A percentile compares a stretch with the other conserved stretches of the same genome.
These are phyloP conservation scores for Mycosarcoma maydis DNA, from an alignment of 1,284 basidiomycete species.

Conservation along the genomic window DNA sequence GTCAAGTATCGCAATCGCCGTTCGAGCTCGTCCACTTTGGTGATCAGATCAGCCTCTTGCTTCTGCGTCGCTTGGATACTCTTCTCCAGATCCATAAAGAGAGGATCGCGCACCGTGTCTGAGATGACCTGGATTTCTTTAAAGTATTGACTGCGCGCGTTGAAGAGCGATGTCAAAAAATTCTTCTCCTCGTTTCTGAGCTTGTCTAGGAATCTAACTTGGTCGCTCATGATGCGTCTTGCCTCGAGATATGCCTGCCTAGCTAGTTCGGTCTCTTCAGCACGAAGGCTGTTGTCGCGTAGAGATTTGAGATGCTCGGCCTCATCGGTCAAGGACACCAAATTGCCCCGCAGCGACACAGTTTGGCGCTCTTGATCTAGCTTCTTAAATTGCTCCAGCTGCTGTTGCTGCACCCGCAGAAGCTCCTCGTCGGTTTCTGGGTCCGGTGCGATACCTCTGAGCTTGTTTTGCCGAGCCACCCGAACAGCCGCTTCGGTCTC, in stretches of 20 bases:
- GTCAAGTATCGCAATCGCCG: slow-evolving; percentile 55
- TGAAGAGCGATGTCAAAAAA: slow-evolving; percentile 48
- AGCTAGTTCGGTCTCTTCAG: slow-evolving; percentile 36
- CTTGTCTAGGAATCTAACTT: slow-evolving; percentile 43
- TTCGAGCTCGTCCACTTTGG: slow-evolving; percentile 46
- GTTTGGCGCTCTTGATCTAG: slow-evolving; percentile 49
- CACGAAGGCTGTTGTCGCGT: slow-evolving; percentile 21
- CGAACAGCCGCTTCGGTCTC: slow-evolving; percentile 48
- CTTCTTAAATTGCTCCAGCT: slow-evolving; percentile 54
- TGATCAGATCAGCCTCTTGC: slow-evolving; percentile 39
- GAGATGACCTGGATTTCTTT: slow-evolving; percentile 62
- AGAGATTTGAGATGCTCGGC: slow-evolving; percentile 29
- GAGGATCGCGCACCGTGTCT: slow-evolving; percentile 59
- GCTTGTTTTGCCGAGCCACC: slow-evolving; percentile 17
- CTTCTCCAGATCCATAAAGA: slow-evolving; percentile 29
- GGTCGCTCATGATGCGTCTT: slow-evolving; percentile 33
- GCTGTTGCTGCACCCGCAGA: slow-evolving; percentile 42
- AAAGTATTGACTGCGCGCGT: slow-evolving; percentile 57
- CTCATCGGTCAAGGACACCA: slow-evolving; percentile 25
- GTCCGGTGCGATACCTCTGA: slow-evolving; percentile 34
- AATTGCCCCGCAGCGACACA: slow-evolving; percentile 17
- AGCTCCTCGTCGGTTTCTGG: slow-evolving; percentile 37
- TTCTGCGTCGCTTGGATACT: slow-evolving; percentile 25
- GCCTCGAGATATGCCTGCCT: slow-evolving; percentile 22
- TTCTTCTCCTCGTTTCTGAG: slow-evolving; percentile 43